These are phyloP conservation scores for Eutypella sp. DNA, from an alignment of 2,329 filamentous ascomycete species.

Conservation along the genomic window DNA sequence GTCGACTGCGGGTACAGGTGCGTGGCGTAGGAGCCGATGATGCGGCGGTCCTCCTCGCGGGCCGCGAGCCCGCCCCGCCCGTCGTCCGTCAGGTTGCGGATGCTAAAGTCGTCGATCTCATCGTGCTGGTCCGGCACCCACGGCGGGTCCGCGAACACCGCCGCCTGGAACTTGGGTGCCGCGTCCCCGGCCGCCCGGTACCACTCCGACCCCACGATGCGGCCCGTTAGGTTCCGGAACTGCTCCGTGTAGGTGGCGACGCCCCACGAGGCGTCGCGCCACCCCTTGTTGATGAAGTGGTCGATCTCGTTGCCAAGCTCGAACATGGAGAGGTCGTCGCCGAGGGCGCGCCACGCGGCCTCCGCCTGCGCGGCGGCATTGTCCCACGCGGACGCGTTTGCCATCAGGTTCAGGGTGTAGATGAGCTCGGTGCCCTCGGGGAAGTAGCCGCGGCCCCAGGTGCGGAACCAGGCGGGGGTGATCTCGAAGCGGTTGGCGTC, in stretches of 20 bases:
- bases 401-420: slow-evolving; percentile 29
- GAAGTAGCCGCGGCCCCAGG: slow-evolving; percentile 28
- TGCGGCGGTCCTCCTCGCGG: slow-evolving; percentile 23
- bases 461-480: slow-evolving; percentile 27
- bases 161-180: slow-evolving; percentile 27
- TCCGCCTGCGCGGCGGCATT: slow-evolving; percentile 25
- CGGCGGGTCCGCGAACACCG: slow-evolving; percentile 30
- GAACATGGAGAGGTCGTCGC: slow-evolving; percentile 23
- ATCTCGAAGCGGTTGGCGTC: slow-evolving; percentile 25
- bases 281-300: slow-evolving; percentile 30
- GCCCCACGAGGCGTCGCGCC: slow-evolving; percentile 26
- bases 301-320: slow-evolving; percentile 34
- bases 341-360: slow-evolving; percentile 24
- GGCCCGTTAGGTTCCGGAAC: slow-evolving; percentile 27
- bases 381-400: slow-evolving; percentile 25
- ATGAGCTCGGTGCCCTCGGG: slow-evolving; percentile 25
- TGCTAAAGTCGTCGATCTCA: slow-evolving; percentile 30
- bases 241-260: slow-evolving; percentile 26
- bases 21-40: slow-evolving; percentile 28
- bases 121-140: slow-evolving; percentile 32
- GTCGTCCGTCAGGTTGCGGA: slow-evolving; percentile 26
- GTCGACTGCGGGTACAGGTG: slow-evolving; percentile 34
- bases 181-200: slow-evolving; percentile 18
- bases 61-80: slow-evolving; percentile 16
- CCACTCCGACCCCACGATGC: slow-evolving; percentile 26